These are phyloP conservation scores for Neurospora sp. DNA, from an alignment of 495 filamentous ascomycete species.

Conservation along the genomic window DNA sequence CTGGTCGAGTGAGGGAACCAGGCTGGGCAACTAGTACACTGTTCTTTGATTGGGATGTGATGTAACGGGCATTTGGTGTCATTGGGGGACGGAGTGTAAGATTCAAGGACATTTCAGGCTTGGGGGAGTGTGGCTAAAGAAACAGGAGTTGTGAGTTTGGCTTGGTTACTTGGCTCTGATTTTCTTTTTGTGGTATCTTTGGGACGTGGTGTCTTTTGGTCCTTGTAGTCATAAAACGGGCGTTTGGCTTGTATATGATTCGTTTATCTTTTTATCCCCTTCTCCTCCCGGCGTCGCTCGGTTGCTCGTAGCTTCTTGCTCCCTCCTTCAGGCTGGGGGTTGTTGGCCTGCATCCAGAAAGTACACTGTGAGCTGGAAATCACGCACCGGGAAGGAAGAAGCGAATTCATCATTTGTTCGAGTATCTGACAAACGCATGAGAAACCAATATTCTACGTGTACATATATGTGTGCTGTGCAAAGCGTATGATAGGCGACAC, in stretches of 20 bases:
- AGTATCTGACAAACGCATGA: neutral
- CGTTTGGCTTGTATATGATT: neutral
- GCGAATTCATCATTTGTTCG: neutral
- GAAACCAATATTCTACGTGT: neutral
- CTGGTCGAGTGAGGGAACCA: neutral
- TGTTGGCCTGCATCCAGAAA: neutral
- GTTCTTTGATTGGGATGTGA: neutral
- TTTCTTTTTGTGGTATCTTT: neutral
- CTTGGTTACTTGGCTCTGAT: neutral
- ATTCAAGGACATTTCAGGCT: neutral
- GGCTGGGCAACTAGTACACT: neutral
- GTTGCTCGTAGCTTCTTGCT: neutral
- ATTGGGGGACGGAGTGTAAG: neutral
- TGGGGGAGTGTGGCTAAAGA: neutral
- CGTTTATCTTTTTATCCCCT: neutral
- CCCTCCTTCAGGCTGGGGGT: neutral
- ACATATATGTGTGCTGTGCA: neutral
- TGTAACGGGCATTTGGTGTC: neutral
- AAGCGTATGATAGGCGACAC: neutral
- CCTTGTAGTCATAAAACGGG: neutral
- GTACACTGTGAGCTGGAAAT: neutral
- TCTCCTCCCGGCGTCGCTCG: neutral
- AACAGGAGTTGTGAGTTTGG: neutral
- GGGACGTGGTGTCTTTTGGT: neutral
- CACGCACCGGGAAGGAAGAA: neutral